These are phyloP conservation scores for Rutstroemia sp. DNA, from an alignment of 2,329 filamentous ascomycete genomes.

Conservation along the genomic window DNA sequence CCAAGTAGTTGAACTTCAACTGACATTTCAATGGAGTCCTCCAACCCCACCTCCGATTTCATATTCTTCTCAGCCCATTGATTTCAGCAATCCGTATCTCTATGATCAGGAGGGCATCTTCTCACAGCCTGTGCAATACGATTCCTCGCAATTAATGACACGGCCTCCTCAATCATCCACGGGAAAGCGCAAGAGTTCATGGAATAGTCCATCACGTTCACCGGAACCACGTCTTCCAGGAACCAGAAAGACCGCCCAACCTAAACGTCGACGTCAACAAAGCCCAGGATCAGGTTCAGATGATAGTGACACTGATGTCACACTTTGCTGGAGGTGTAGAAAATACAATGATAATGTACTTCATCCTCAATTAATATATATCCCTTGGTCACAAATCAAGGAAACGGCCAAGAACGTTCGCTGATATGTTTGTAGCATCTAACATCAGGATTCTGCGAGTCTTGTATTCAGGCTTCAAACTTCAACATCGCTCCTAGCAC, in stretches of 20 bases:
- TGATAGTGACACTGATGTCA: not conserved
- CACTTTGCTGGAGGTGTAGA: constrained; percentile 6
- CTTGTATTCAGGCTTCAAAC: constrained; percentile 11
- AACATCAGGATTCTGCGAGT: constrained; percentile 12
- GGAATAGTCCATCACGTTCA: not conserved
- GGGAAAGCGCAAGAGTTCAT: constrained; percentile 4
- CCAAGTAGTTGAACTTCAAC: not conserved
- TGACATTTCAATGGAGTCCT: not conserved
- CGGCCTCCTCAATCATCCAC: not conserved
- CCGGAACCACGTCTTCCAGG: not conserved
- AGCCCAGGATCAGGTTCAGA: not conserved
- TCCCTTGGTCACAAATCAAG: not conserved
- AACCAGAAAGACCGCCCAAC: constrained; percentile 2
- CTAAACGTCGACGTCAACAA: not conserved
- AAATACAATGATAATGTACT: constrained; percentile 4
- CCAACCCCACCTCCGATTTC: not conserved
- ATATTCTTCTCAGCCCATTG: not conserved
- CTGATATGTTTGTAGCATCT: not conserved
- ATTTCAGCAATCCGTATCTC: not conserved
- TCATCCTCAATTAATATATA: not conserved
- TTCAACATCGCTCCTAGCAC: constrained; percentile 13
- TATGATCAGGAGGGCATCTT: not conserved
- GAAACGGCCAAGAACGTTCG: not conserved
- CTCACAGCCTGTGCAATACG: not conserved
- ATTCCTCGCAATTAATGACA: not conserved